Evolutionary conservation across 345 rosid species (phyloP).

Genomic region (Isatis tinctoria): DNA sequence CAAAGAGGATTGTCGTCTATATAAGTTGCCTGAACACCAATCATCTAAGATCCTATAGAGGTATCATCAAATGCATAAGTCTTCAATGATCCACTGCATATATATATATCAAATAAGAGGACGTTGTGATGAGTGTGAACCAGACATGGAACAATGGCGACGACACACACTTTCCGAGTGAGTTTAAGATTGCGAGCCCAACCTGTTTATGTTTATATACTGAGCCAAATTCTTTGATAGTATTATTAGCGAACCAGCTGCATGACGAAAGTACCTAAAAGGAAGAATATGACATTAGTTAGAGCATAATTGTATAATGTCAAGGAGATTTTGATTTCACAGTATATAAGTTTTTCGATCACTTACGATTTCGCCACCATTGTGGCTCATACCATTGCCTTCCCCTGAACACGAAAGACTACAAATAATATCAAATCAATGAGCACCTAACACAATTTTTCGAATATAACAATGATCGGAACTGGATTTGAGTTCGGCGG

Average conservation of each 20-base stretch:
- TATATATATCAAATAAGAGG: neutral
- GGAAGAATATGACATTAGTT: neutral
- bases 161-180: slow-evolving; percentile 12
- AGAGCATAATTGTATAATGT: neutral
- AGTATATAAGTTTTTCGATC: neutral
- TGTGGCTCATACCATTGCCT: slow-evolving; percentile 91
- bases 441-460: too few species aligned
- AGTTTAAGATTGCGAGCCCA: neutral
- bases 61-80: slow-evolving; percentile 77
- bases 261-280: slow-evolving; percentile 89
- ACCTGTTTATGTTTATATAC: slow-evolving; percentile 90
- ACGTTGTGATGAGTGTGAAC: neutral
- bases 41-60: slow-evolving; percentile 96
- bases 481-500: too few species aligned
- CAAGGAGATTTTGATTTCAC: neutral
- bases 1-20: slow-evolving; percentile 90
- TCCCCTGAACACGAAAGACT: slow-evolving; percentile 56
- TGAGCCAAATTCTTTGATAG: slow-evolving; percentile 83
- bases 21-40: slow-evolving; percentile 82
- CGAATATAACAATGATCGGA: too few species aligned
- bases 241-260: slow-evolving; percentile 60
- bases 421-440: too few species aligned
- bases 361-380: slow-evolving; percentile 99
- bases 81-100: slow-evolving; percentile 86
- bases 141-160: neutral